These are phyloP conservation scores for Rhizopogon sp. DNA, from an alignment of 768 basidiomycete genomes.

Conservation along the genomic window DNA sequence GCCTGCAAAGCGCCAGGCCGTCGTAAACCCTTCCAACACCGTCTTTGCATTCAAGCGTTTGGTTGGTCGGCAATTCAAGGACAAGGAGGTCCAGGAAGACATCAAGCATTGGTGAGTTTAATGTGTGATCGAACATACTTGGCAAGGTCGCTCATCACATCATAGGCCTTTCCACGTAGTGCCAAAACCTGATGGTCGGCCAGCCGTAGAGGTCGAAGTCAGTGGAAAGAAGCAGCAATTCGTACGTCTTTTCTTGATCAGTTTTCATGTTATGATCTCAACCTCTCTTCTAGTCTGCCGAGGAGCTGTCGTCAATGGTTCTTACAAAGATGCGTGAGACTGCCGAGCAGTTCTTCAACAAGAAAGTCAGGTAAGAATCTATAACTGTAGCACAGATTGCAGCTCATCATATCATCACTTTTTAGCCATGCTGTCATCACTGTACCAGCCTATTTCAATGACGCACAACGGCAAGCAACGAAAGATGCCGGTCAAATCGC, in stretches of 20 bases:
- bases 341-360: slow-evolving; percentile 88
- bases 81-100: slow-evolving; percentile 92
- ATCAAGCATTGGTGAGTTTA: slow-evolving; percentile 69
- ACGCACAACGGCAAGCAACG: slow-evolving; percentile 98
- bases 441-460: slow-evolving; percentile 99
- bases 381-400: not conserved
- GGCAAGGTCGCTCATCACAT: not conserved
- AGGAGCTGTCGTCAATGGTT: slow-evolving; percentile 86
- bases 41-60: slow-evolving; percentile 93
- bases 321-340: slow-evolving; percentile 94
- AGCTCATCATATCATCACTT: not conserved
- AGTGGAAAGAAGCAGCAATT: slow-evolving; percentile 78
- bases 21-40: slow-evolving; percentile 92
- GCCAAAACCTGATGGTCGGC: slow-evolving; percentile 64
- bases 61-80: slow-evolving; percentile 89
- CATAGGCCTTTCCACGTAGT: slow-evolving; percentile 80
- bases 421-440: slow-evolving; percentile 83
- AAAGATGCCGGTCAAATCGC: slow-evolving; percentile 98
- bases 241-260: slow-evolving; percentile 39
- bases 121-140: not conserved
- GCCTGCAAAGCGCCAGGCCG: slow-evolving; percentile 95
- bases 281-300: slow-evolving; percentile 53
- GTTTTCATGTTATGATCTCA: not conserved
- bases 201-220: slow-evolving; percentile 81
- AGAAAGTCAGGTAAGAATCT: slow-evolving; percentile 82